A percentile compares a stretch with the other conserved stretches of the same genome.
phyloP scores from a whole-genome alignment of 495 filamentous ascomycete species.

The Lasiosphaeris hirsuta region DNA sequence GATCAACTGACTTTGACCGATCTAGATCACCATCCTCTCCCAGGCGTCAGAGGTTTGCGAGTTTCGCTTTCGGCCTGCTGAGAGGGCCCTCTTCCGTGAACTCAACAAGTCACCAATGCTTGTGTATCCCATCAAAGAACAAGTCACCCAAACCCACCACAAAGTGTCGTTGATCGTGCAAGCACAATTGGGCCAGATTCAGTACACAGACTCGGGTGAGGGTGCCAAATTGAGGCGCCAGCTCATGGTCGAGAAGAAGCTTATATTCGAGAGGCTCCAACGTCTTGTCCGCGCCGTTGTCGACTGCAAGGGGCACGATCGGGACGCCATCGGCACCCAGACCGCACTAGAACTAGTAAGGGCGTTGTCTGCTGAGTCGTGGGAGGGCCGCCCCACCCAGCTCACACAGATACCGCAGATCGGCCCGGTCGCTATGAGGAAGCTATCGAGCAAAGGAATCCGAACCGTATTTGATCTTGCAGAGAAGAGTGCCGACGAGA shows the following conservation, averaged over 20 bases:
- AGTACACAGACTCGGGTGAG: slow-evolving; percentile 63
- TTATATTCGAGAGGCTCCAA: slow-evolving; percentile 71
- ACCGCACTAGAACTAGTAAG: slow-evolving; percentile 77
- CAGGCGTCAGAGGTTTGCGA: slow-evolving; percentile 78
- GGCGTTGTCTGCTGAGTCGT: slow-evolving; percentile 72
- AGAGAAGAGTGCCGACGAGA: slow-evolving; percentile 59
- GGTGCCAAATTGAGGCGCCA: slow-evolving; percentile 58
- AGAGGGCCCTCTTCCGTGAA: slow-evolving; percentile 75
- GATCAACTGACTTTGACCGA: slow-evolving; percentile 55
- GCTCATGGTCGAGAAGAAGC: slow-evolving; percentile 63
- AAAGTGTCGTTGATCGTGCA: slow-evolving; percentile 90
- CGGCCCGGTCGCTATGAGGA: slow-evolving; percentile 72
- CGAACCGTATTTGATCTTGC: slow-evolving; percentile 69
- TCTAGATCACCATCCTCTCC: slow-evolving; percentile 37
- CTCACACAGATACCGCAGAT: slow-evolving; percentile 85
- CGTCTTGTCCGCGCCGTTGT: slow-evolving; percentile 79
- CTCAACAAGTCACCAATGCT: slow-evolving; percentile 73
- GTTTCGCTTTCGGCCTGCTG: slow-evolving; percentile 61
- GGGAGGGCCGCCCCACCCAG: slow-evolving; percentile 82
- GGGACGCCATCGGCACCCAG: slow-evolving; percentile 63
- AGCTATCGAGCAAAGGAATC: slow-evolving; percentile 69
- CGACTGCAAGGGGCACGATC: slow-evolving; percentile 69
- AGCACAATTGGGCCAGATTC: slow-evolving; percentile 69
- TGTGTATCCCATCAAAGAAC: slow-evolving; percentile 77
- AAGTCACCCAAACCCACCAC: slow-evolving; percentile 65